Evolutionary conservation across 495 filamentous ascomycete species (phyloP), one percentile per base, ranked within the genome.

Genomic region (Penicillium canariense): DNA sequence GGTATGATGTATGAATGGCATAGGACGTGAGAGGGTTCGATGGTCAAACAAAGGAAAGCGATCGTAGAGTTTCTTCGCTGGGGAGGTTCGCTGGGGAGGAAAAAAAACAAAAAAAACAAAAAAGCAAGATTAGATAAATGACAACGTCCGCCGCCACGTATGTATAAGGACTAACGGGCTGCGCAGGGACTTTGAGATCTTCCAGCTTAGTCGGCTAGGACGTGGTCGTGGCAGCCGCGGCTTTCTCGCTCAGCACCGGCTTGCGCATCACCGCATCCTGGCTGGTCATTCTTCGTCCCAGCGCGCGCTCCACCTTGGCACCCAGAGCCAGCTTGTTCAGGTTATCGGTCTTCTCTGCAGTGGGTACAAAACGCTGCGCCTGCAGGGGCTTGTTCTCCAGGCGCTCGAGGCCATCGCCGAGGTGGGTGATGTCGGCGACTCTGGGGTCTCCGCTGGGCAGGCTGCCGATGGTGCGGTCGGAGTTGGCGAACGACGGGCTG

Each of bases 281-380:
- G 61, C 87, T 70, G 22, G 81, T 87, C 91, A 97, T 95, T 60
- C 94, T 83, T 61, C 94, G 78, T 50, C 84, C 89, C 32, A 98
- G 83, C 11, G 94, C 94, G 34, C 94, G 86, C 68, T 98, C 94
- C 35, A 97, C 81, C 74, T 97, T 97, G 34, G 94, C 93, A 39
- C 91, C 88, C 36, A 97, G 80, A 26, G 93, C 93, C 52, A 97
- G 77, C 73, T 96, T 96, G 72, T 85, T 89, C 64, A 96, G 71
- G 68, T 89, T 88, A 56, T 89, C 89, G 45, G 77, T 84, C 80
- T 97, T 96, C 72, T 96, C 85, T 32, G 83, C 77, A 54, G 78
- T 88, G 20, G 91, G 84, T 42, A 86, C 81, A 66, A 96, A 96
- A 54, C 94, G 87, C 75, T 98, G 94, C 54, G 85, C 79, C 55